These are phyloP conservation scores for Podosphaera fusca DNA, from an alignment of 2,329 filamentous ascomycete species.

Conservation along the genomic window DNA sequence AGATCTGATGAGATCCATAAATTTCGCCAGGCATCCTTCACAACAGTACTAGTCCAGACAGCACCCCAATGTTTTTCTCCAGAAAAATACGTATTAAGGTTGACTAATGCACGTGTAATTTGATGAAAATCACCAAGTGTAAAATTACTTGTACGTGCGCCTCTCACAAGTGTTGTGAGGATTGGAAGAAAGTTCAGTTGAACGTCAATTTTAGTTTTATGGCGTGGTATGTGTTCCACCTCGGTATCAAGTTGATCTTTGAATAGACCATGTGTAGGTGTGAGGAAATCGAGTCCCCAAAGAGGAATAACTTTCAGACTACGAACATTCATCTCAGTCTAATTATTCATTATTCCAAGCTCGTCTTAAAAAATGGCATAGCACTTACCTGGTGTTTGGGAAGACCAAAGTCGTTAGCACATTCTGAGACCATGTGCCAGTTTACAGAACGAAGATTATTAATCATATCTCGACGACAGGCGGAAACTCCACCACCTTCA, in stretches of 20 bases:
- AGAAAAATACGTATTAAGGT: conserved; percentile 17
- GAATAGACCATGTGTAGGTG: conserved; percentile 25
- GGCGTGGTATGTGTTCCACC: conserved; percentile 17
- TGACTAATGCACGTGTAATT: conserved; percentile 10
- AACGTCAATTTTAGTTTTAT: conserved; percentile 19
- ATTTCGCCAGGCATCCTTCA: conserved; percentile 23
- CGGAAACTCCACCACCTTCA: conserved; percentile 23
- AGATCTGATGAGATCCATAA: conserved; percentile 23
- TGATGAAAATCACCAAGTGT: conserved; percentile 23
- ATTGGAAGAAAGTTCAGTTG: conserved; percentile 29
- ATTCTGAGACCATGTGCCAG: conserved; percentile 27
- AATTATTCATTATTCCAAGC: background rate
- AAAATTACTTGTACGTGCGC: conserved; percentile 23
- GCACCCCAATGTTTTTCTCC: conserved; percentile 22
- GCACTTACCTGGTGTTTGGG: conserved; percentile 18
- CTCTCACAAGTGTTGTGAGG: conserved; percentile 25
- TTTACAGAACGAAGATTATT: conserved; percentile 24
- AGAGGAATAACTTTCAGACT: conserved; percentile 25
- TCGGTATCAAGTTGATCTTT: conserved; percentile 25
- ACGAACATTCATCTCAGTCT: conserved; percentile 20
- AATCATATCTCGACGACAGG: conserved; percentile 26
- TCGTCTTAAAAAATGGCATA: background rate
- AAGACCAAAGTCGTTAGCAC: conserved; percentile 27
- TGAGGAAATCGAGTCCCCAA: conserved; percentile 27
- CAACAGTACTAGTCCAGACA: conserved; percentile 23